Percentiles rank a stretch among this genome's conserved stretches.
Evolutionary conservation across 2,329 filamentous ascomycete genomes (phyloP).

Genomic region (Metarhizium brunneum): DNA sequence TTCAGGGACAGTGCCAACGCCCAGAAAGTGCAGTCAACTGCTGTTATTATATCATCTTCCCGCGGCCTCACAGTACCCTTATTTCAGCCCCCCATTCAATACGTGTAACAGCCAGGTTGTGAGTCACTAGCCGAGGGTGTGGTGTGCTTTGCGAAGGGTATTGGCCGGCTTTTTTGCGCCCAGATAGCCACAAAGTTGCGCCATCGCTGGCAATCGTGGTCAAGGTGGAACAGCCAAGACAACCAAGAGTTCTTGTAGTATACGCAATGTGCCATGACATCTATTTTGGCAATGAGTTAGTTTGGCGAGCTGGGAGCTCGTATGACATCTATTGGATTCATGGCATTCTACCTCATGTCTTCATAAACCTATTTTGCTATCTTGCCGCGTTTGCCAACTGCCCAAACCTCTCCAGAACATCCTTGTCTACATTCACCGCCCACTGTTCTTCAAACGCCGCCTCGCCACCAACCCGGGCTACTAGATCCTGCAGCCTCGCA

Average conservation of each 20-base stretch:
- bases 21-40: too few relatives aligned
- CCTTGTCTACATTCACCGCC: conserved; percentile 64
- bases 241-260: too few relatives aligned
- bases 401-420: conserved; percentile 57
- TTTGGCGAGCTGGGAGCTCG: not conserved
- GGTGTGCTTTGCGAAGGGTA: not conserved
- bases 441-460: conserved; percentile 58
- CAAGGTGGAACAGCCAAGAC: too few relatives aligned
- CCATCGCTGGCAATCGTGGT: not conserved
- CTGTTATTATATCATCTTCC: too few relatives aligned
- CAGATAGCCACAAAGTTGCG: not conserved
- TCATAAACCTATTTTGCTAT: not conserved
- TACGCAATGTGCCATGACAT: too few relatives aligned
- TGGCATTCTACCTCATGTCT: conserved; percentile 4
- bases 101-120: too few relatives aligned
- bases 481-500: conserved; percentile 48
- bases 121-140: not conserved
- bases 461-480: conserved; percentile 54
- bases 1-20: not conserved
- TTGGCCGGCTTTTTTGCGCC: not conserved
- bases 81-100: not conserved
- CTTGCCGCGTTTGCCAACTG: conserved; percentile 13
- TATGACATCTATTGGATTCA: conserved; percentile 10
- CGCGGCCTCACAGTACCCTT: not conserved
- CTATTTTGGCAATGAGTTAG: too few relatives aligned